Evolutionary conservation across 352 stramenopile genomes (phyloP).

Genomic region (Nothophytophthora sp.): DNA sequence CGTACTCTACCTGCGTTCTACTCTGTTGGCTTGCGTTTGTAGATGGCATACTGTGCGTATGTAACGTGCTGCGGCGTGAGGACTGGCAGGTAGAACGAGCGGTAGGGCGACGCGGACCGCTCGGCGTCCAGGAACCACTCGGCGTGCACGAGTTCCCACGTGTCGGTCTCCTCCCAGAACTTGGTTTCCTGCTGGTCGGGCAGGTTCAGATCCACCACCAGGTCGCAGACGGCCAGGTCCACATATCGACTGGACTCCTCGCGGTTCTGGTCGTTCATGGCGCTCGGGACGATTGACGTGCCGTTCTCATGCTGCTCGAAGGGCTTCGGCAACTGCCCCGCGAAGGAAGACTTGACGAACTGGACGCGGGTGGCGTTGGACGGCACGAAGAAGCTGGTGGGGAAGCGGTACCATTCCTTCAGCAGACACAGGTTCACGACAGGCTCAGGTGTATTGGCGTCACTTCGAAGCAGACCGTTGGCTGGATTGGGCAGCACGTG

Average conservation of each 20-base stretch:
- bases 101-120: conserved; percentile 58
- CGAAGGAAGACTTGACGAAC: conserved; percentile 94
- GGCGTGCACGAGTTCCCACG: conserved; percentile 55
- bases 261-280: conserved; percentile 95
- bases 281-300: conserved; percentile 56
- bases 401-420: conserved; percentile 98
- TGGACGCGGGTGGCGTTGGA: conserved; percentile 69
- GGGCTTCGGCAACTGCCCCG: conserved; percentile 92
- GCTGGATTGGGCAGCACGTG: conserved; percentile 51
- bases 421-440: conserved; percentile 90
- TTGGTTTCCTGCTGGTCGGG: conserved; percentile 62
- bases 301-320: conserved; percentile 80
- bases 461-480: conserved; percentile 19
- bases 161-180: conserved; percentile 52
- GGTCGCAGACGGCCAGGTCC: conserved; percentile 79
- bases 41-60: conserved; percentile 67
- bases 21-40: conserved; percentile 68
- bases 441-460: conserved; percentile 1
- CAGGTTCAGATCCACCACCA: conserved; percentile 87
- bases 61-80: conserved; percentile 54
- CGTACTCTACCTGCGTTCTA: too few species aligned
- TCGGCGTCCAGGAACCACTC: conserved; percentile 68
- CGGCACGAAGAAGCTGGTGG: conserved; percentile 96
- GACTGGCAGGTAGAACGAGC: conserved; percentile 79
- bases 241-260: conserved; percentile 92